Evolutionary conservation across 495 filamentous ascomycete species (phyloP), one percentile per base, ranked within the genome.

Genomic region (Daldinia childiae): DNA sequence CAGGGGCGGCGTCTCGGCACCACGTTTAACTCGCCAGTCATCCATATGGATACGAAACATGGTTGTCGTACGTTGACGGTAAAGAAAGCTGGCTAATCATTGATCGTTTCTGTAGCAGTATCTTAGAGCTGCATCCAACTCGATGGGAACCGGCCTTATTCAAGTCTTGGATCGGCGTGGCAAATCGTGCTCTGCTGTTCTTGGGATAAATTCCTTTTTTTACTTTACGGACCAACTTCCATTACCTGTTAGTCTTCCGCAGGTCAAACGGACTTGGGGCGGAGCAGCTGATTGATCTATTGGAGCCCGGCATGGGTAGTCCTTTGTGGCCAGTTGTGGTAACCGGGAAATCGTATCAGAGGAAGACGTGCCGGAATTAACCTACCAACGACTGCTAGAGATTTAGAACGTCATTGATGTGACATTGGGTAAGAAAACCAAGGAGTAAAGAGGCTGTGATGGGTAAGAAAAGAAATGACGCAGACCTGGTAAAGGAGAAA

Each of bases 401-500:
- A 56, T 34, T 32, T 6, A 19, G 71, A 62, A 73, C 71, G 71
- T 73, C 71, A 73, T 73, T 38, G 62, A 73, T 73, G 66, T 51
- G 57, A 73, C 71, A 29, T 39, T 66, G n/a, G 43, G 29, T 29
- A 34, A 69, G 32, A 24, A 32, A 64, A 11, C 30, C 41, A 54
- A 58, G 57, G 66, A 50, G 38, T 14, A 43, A 62, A 52, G 58
- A 21, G 58, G 71, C 17, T 69, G 66, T 66, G 66, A 69, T 66
- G 62, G 51, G 43, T 66, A 45, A 62, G 66, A 73, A 73, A 69
- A 21, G 71, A 73, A 73, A 73, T 73, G 66, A 73, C 58, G 66
- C 52, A 69, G 66, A 73, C 58, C 62, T 73, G 62, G 66, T 62
- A 69, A 73, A 69, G 71, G 66, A 66, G 71, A 69, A 69, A 73